Conservation (phyloP, 164 flowering plant genomes). For the Vitis labrusca region DNA sequence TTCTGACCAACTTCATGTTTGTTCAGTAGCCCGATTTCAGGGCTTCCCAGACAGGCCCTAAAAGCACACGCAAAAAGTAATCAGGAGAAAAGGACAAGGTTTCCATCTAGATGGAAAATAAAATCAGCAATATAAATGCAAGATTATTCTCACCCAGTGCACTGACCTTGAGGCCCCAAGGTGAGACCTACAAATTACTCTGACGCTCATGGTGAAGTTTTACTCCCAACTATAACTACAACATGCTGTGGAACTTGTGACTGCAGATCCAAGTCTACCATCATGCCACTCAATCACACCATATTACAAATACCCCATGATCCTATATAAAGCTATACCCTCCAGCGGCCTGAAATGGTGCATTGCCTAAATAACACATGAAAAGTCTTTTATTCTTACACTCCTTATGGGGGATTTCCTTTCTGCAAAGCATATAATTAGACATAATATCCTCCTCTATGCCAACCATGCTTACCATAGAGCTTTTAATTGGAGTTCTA, state of each 20-base stretch:
- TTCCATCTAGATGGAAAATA: neutral
- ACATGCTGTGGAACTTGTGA: neutral
- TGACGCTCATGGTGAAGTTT: neutral
- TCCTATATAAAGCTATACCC: no score
- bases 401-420: no score
- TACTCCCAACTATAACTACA: neutral
- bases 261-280: no score
- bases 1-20: neutral
- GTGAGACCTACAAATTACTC: neutral
- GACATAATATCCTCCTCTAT: no score
- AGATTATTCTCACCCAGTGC: neutral
- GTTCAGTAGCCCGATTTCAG: neutral
- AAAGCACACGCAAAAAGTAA: neutral
- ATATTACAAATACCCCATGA: neutral
- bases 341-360: no score
- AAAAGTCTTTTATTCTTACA: no score
- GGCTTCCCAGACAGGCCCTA: neutral
- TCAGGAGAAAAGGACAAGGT: neutral
- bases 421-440: no score
- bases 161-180: neutral
- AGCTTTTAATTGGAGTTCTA: no score
- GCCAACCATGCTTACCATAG: no score
- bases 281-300: neutral
- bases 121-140: neutral
- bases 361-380: no score